Evolutionary conservation across 345 rosid species (phyloP).

Genomic region (Chamaenerion angustifolium): DNA sequence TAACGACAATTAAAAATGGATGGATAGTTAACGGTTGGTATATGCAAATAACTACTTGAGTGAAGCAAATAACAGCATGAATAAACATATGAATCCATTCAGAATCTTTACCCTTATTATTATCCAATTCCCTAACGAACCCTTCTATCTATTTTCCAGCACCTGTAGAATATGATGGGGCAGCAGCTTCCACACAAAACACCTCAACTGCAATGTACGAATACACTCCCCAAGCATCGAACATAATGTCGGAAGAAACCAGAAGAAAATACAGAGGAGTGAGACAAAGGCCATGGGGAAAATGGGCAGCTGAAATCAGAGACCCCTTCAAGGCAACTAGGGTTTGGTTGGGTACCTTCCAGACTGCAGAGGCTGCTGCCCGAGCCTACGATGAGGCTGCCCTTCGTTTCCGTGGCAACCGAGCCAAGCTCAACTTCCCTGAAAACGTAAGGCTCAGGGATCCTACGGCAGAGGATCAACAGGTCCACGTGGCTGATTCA

Average conservation of each 20-base stretch:
- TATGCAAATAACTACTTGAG: too few species aligned
- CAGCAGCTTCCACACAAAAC: background rate
- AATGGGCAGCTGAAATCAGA: conserved; percentile 95
- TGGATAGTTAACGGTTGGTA: too few species aligned
- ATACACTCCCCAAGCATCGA: conserved; percentile 13
- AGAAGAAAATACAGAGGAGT: conserved; percentile 73
- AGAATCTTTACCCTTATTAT: too few species aligned
- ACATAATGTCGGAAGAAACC: conserved; percentile 16
- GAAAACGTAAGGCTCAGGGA: conserved; percentile 59
- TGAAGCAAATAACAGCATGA: too few species aligned
- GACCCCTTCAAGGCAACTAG: conserved; percentile 83
- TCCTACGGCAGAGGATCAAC: conserved; percentile 2
- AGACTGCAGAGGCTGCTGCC: conserved; percentile 84
- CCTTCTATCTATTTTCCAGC: background rate
- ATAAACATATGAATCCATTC: too few species aligned
- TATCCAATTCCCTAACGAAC: too few species aligned
- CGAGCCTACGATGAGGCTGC: conserved; percentile 86
- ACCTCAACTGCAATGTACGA: conserved; percentile 22
- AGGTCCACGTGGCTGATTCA: conserved; percentile 20
- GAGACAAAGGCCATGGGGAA: conserved; percentile 88
- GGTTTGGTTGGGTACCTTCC: conserved; percentile 90
- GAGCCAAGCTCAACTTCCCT: conserved; percentile 89
- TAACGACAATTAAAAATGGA: too few species aligned
- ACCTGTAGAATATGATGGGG: background rate
- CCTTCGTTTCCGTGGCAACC: conserved; percentile 67